Percentiles rank a stretch among this genome's conserved stretches.
Conservation (phyloP, 805 yeast genomes). For the Saccharomycopsis malanga region DNA sequence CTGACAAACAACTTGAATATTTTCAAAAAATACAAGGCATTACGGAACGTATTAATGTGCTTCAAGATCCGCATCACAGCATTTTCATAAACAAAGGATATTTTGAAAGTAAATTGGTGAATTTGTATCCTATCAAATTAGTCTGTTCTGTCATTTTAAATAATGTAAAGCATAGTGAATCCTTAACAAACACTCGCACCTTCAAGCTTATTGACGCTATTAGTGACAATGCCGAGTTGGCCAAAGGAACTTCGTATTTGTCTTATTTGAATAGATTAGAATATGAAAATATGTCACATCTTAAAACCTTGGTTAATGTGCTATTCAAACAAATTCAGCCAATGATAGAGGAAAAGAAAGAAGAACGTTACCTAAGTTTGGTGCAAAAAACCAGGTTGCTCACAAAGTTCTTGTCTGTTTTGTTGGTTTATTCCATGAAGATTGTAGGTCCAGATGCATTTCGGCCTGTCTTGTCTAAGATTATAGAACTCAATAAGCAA, state of each 20-base stretch:
- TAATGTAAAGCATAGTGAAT: slow-evolving; percentile 8
- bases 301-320: neutral
- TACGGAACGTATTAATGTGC: neutral
- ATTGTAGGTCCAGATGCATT: slow-evolving; percentile 8
- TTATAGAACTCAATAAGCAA: slow-evolving; percentile 6
- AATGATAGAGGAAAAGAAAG: neutral
- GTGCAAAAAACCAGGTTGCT: neutral
- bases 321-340: neutral
- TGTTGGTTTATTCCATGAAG: slow-evolving; percentile 6
- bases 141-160: slow-evolving; percentile 10
- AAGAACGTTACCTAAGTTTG: neutral
- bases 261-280: neutral
- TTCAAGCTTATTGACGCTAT: slow-evolving; percentile 2
- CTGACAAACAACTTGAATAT: no score
- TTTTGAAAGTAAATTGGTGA: slow-evolving; percentile 10
- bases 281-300: neutral
- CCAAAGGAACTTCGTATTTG: neutral
- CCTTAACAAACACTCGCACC: slow-evolving; percentile 6
- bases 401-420: neutral
- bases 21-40: no score
- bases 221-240: neutral
- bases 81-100: slow-evolving; percentile 1
- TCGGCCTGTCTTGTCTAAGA: slow-evolving; percentile 3
- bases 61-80: neutral
- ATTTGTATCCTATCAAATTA: slow-evolving; percentile 10